Evolutionary conservation across 2,329 filamentous ascomycete species (phyloP).

Genomic region (Pseudocercospora fijiensis): DNA sequence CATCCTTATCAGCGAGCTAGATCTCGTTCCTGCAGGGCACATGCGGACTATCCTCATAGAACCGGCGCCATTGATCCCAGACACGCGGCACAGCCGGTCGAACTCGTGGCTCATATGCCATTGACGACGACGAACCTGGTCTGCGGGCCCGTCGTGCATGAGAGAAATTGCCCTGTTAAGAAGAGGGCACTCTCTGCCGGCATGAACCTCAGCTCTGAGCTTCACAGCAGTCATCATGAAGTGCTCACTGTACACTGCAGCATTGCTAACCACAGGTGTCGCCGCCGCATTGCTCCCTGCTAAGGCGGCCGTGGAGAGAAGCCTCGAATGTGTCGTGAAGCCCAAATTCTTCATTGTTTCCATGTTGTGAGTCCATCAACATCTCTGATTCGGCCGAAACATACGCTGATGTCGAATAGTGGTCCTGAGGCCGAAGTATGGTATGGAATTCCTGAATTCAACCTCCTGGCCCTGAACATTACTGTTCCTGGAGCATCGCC

Average conservation of each 20-base stretch:
- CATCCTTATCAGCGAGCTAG: background rate
- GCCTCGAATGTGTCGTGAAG: slow-evolving; percentile 40
- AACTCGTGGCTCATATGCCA: background rate
- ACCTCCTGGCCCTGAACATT: slow-evolving; percentile 38
- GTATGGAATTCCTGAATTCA: slow-evolving; percentile 36
- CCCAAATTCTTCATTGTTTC: slow-evolving; percentile 64
- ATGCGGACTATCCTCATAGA: background rate
- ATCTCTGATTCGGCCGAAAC: no score
- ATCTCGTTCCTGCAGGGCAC: background rate
- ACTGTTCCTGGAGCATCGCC: slow-evolving; percentile 37
- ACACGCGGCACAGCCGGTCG: background rate
- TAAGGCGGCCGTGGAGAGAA: slow-evolving; percentile 11
- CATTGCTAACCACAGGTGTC: background rate
- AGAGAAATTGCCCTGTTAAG: background rate
- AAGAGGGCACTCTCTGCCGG: background rate
- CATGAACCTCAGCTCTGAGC: background rate
- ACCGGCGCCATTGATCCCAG: background rate
- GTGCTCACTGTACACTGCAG: background rate
- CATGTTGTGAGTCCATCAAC: slow-evolving; percentile 49
- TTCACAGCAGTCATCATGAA: background rate
- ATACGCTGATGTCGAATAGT: slow-evolving; percentile 2
- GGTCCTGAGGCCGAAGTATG: slow-evolving; percentile 50
- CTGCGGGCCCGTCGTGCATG: background rate
- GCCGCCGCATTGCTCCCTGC: background rate
- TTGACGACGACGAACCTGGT: slow-evolving; percentile 5